Percentiles rank a stretch among this genome's conserved stretches.
Evolutionary conservation across 352 stramenopile genomes (phyloP).

Genomic region (Globisporangium cylindrosporum): DNA sequence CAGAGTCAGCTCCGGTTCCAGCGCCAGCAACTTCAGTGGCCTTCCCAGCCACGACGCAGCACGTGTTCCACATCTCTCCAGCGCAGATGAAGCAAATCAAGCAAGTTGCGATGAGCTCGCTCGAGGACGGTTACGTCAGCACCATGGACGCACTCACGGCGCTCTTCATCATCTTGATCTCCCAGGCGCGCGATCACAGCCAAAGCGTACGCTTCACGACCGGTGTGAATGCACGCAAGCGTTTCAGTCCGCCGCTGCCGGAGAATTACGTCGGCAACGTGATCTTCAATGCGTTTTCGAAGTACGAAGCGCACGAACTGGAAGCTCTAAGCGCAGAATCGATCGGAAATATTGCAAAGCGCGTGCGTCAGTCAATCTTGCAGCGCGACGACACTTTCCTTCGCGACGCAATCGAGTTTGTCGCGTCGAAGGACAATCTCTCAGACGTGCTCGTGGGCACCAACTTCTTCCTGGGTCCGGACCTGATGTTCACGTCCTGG

Average conservation of each 20-base stretch:
- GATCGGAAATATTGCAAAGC: constrained; percentile 27
- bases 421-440: constrained; percentile 29
- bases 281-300: constrained; percentile 50
- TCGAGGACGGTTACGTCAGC: constrained; percentile 35
- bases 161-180: constrained; percentile 49
- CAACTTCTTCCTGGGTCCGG: constrained; percentile 46
- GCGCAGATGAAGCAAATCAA: constrained; percentile 49
- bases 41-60: constrained; percentile 30
- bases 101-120: constrained; percentile 13
- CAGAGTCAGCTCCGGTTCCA: neutral
- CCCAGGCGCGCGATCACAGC: constrained; percentile 36
- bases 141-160: constrained; percentile 51
- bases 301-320: constrained; percentile 31
- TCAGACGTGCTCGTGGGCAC: constrained; percentile 34
- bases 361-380: constrained; percentile 44
- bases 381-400: constrained; percentile 35
- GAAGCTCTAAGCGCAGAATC: constrained; percentile 11
- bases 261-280: constrained; percentile 47
- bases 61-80: constrained; percentile 44
- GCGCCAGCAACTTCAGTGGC: neutral
- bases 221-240: constrained; percentile 43
- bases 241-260: constrained; percentile 40
- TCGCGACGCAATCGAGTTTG: constrained; percentile 50
- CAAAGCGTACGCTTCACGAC: constrained; percentile 47
- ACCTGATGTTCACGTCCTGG: constrained; percentile 66